Base-by-base conservation (phyloP, 2,329 filamentous ascomycete species). In the Arthrinium phaeospermum region DNA sequence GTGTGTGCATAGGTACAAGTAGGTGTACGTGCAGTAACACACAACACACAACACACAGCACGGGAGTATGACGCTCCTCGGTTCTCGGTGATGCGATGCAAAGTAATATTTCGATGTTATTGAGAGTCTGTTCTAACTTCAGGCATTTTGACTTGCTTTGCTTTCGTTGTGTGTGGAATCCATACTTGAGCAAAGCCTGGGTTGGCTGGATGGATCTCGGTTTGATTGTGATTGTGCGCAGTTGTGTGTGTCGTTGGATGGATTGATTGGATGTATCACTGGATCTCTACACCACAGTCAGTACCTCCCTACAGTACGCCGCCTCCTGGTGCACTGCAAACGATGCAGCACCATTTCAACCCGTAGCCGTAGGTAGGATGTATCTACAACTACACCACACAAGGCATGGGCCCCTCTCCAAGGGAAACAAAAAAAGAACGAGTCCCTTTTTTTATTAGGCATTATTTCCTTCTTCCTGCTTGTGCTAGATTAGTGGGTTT, bases 401-500 rank as follows among this genome's bases (percentile, higher is more conserved):
- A 22, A 30, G 57, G 57, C 57, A 64, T 64, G 57, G 57, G 34
- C 57, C 57, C 27, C 10, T 30, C 19, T 30, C 5, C 24, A 24
- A 57, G 27, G 51, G 24, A n/a, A 22, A 22, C 46, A 22, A n/a
- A n/a, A 49, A 64, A 41, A 37, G 57, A 41, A 2, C 57, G 34
- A 64, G 57, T 41, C 57, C 30, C 4, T 64, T 13, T 30, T 37
- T 61, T 41, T 64, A 37, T 64, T n/a, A 41, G 57, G 30, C 30
- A 64, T 64, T 64, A 41, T 41, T 64, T 64, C 57, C 57, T 64
- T 64, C 57, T 64, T 64, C 57, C 57, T 64, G 57, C 57, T 64
- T 64, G 57, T 64, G 57, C 57, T 64, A 64, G 57, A 64, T 64
- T 64, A 64, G 57, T 64, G 57, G 57, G 57, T 64, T 64, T 64